Percentiles rank a stretch among this genome's conserved stretches.
Evolutionary conservation across 2,329 filamentous ascomycete genomes (phyloP).

Genomic region (Cordyceps javanica): DNA sequence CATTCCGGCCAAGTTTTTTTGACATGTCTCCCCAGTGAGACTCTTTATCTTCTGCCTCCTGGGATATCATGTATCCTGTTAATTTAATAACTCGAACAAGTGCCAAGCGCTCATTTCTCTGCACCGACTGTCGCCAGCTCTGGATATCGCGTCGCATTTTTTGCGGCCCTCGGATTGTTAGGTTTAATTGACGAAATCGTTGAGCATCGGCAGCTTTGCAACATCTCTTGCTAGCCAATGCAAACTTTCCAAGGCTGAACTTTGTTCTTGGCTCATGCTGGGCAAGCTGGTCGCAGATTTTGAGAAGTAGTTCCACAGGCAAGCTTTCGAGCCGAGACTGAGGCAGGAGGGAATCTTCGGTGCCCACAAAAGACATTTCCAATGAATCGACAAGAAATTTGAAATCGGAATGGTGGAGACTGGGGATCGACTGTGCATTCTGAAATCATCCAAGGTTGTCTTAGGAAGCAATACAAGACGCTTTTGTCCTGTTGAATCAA

Average conservation of each 20-base stretch:
- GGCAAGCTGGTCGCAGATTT: conserved; percentile 1
- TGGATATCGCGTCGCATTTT: conserved; percentile 5
- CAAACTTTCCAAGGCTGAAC: background rate
- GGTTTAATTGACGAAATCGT: conserved; percentile 1
- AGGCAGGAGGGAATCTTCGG: background rate
- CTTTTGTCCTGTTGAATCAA: conserved; percentile 1
- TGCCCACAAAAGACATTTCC: conserved; percentile 4
- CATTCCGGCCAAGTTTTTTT: background rate
- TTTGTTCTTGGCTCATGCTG: conserved; percentile 4
- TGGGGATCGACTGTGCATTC: background rate
- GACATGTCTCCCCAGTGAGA: background rate
- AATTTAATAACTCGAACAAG: conserved; percentile 1
- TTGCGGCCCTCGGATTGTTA: background rate
- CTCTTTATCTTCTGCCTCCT: background rate
- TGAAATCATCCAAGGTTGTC: conserved; percentile 4
- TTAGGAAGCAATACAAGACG: conserved; percentile 2
- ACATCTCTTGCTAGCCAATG: background rate
- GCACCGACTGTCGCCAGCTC: conserved; percentile 1
- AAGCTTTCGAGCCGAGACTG: background rate
- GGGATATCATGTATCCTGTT: conserved; percentile 1
- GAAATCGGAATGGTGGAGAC: conserved; percentile 4
- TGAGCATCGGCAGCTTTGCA: background rate
- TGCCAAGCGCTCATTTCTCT: background rate
- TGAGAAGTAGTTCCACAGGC: background rate
- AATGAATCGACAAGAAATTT: conserved; percentile 5